Evolutionary conservation across 495 filamentous ascomycete genomes (phyloP).

Genomic region (Penicillium desertorum): DNA sequence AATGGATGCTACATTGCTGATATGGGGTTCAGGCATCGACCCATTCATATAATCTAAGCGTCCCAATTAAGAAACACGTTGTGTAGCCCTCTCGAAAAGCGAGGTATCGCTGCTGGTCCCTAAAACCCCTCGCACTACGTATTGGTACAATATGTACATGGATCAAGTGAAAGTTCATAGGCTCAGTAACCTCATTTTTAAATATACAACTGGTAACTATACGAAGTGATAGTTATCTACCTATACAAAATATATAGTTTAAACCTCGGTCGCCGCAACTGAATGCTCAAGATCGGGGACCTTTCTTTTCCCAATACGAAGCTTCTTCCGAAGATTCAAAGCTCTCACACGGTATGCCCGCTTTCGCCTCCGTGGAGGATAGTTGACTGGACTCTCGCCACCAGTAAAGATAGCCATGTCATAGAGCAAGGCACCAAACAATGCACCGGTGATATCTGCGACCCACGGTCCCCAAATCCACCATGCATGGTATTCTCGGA

Average conservation of each 20-base stretch:
- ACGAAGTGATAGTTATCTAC: neutral
- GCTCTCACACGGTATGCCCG: slow-evolving; percentile 8
- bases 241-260: neutral
- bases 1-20: too few species aligned
- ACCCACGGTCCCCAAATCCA: slow-evolving; percentile 30
- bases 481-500: slow-evolving; percentile 18
- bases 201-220: neutral
- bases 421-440: slow-evolving; percentile 19
- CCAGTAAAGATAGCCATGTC: slow-evolving; percentile 29
- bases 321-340: neutral
- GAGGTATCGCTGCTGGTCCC: too few species aligned
- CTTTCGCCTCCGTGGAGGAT: slow-evolving; percentile 20
- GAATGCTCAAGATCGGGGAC: neutral
- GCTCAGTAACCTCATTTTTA: too few species aligned
- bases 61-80: too few species aligned
- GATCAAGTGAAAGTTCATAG: neutral
- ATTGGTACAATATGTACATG: too few species aligned
- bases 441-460: slow-evolving; percentile 24
- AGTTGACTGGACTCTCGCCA: slow-evolving; percentile 27
- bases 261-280: neutral
- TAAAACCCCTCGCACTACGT: too few species aligned
- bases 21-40: too few species aligned
- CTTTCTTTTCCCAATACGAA: neutral
- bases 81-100: too few species aligned
- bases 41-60: too few species aligned